Conservation (phyloP, 2,329 filamentous ascomycete genomes). For the Trichoderma koningiopsis region DNA sequence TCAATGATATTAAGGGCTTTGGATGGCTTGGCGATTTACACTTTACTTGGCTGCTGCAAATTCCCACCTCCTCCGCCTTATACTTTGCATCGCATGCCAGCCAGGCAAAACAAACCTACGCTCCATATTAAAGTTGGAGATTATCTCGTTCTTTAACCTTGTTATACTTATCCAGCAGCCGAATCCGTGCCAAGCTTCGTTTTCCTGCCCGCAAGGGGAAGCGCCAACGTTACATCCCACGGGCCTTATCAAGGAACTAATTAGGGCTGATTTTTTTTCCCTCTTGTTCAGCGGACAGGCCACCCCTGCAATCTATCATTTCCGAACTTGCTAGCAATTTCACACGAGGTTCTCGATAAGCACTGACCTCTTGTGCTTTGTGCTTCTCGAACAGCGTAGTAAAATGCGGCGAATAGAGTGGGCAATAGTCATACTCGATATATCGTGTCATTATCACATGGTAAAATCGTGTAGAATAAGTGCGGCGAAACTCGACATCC, state of each 20-base stretch:
- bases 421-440: background rate
- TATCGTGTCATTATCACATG: background rate
- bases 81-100: background rate
- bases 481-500: background rate
- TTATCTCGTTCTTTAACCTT: background rate
- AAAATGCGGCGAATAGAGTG: background rate
- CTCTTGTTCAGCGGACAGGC: background rate
- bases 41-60: background rate
- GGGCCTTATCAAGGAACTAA: background rate
- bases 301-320: constrained; percentile 13
- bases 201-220: background rate
- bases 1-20: no score
- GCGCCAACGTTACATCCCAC: background rate
- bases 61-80: background rate
- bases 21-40: background rate
- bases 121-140: constrained; percentile 1
- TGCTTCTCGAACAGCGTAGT: background rate
- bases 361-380: background rate
- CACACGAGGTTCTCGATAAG: background rate
- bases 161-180: constrained; percentile 6
- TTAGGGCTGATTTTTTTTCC: background rate
- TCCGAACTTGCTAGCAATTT: constrained; percentile 1
- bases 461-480: background rate
- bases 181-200: background rate
- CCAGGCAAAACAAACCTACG: background rate